Evolutionary conservation across 441 rosid species (phyloP).

Genomic region (Euphorbia schlechtendalii): DNA sequence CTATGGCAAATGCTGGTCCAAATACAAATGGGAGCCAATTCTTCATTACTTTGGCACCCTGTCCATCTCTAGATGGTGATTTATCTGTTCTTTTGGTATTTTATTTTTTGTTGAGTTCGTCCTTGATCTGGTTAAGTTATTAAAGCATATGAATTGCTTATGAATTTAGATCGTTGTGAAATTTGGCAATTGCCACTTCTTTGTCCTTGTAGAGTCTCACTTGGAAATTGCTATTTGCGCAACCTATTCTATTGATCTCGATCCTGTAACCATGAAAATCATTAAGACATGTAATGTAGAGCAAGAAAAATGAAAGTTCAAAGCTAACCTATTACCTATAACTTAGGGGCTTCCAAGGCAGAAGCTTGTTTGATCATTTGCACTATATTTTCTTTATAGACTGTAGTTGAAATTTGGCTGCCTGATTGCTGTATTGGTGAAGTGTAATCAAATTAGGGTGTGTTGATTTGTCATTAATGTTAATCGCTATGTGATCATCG

Average conservation of each 20-base stretch:
- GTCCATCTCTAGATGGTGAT: constrained; percentile 81
- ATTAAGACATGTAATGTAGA: background rate
- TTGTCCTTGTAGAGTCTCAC: background rate
- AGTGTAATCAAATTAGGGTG: background rate
- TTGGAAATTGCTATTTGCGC: background rate
- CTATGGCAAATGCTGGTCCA: too few species aligned
- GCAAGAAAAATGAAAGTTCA: background rate
- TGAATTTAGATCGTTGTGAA: background rate
- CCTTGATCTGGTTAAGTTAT: background rate
- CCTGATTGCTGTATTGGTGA: background rate
- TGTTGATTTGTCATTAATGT: background rate
- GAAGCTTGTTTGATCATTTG: background rate
- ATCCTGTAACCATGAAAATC: background rate
- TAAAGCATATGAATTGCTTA: background rate
- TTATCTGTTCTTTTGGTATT: background rate
- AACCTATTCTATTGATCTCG: background rate
- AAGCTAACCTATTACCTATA: background rate
- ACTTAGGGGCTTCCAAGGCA: background rate
- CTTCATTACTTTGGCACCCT: constrained; percentile 80
- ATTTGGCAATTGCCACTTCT: background rate
- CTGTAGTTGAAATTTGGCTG: background rate
- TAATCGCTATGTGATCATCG: background rate
- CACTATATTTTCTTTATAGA: background rate
- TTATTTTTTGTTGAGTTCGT: background rate
- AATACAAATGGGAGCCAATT: too few species aligned